These are phyloP conservation scores for Ambrosia hybrid DNA, from an alignment of 140 eudicot genomes.

Conservation along the genomic window DNA sequence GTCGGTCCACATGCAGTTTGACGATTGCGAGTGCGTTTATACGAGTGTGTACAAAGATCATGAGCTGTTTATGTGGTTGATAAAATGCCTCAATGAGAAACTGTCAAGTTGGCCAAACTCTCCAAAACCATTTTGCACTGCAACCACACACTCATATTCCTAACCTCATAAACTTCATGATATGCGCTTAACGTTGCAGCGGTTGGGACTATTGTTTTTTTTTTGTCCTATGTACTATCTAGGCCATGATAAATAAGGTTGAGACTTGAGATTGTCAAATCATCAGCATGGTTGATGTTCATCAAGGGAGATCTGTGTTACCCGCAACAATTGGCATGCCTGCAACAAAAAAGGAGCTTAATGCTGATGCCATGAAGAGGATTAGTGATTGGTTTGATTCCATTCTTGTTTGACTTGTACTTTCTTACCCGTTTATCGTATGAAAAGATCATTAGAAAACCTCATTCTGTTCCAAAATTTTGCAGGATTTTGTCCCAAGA, in stretches of 20 bases:
- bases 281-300: conserved; percentile 23
- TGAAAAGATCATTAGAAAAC: neutral
- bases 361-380: neutral
- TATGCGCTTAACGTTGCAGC: too few species aligned
- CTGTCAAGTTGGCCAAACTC: too few species aligned
- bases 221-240: neutral
- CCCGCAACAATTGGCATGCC: too few species aligned
- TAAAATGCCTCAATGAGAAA: conserved; percentile 17
- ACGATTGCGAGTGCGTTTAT: conserved; percentile 8
- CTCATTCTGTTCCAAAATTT: conserved; percentile 8
- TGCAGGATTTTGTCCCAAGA: conserved; percentile 83
- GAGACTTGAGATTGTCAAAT: conserved; percentile 9
- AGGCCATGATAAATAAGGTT: conserved; percentile 9
- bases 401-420: neutral
- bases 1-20: neutral
- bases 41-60: conserved; percentile 21
- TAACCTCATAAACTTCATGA: too few species aligned
- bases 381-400: neutral
- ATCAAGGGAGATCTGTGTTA: too few species aligned
- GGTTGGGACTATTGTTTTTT: neutral
- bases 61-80: conserved; percentile 24
- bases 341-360: neutral
- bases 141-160: too few species aligned
- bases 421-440: too few species aligned
- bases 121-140: too few species aligned